These are phyloP conservation scores for Lachnellula cervina DNA, from an alignment of 2,329 filamentous ascomycete genomes.

Conservation along the genomic window DNA sequence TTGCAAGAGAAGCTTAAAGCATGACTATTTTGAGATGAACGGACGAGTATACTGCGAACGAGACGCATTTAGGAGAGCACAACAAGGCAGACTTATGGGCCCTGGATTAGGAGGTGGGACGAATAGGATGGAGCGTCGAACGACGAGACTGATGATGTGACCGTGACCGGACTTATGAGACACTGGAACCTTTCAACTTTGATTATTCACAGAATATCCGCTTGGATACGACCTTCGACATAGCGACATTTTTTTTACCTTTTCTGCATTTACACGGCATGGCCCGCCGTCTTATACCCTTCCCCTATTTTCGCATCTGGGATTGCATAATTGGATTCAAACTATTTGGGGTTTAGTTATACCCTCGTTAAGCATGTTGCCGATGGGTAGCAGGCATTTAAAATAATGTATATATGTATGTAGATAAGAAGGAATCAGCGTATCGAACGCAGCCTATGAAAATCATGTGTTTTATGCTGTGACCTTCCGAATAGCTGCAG, in stretches of 20 bases:
- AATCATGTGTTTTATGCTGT: background rate
- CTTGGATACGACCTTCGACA: slow-evolving; percentile 1
- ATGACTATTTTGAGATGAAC: slow-evolving; percentile 88
- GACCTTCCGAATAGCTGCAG: background rate
- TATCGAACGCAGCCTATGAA: too few relatives aligned
- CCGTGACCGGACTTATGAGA: slow-evolving; percentile 3
- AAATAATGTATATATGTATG: slow-evolving; percentile 9
- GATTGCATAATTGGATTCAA: slow-evolving; percentile 9
- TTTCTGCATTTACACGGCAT: slow-evolving; percentile 15
- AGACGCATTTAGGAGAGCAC: slow-evolving; percentile 55
- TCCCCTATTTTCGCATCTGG: slow-evolving; percentile 12
- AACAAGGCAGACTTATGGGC: slow-evolving; percentile 20
- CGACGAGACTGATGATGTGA: slow-evolving; percentile 45
- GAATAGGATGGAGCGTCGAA: slow-evolving; percentile 41
- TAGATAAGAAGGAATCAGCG: background rate
- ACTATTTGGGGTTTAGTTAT: slow-evolving; percentile 2
- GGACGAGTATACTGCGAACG: slow-evolving; percentile 80
- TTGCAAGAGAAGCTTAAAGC: slow-evolving; percentile 67
- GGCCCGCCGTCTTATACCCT: slow-evolving; percentile 18
- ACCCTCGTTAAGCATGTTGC: slow-evolving; percentile 5
- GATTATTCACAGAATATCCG: background rate
- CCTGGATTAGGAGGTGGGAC: slow-evolving; percentile 15
- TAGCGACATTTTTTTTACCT: background rate
- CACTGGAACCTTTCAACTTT: background rate
- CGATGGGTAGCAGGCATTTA: slow-evolving; percentile 1